Evolutionary conservation across 768 basidiomycete species (phyloP).

Genomic region (Sarcomyxa edulis): DNA sequence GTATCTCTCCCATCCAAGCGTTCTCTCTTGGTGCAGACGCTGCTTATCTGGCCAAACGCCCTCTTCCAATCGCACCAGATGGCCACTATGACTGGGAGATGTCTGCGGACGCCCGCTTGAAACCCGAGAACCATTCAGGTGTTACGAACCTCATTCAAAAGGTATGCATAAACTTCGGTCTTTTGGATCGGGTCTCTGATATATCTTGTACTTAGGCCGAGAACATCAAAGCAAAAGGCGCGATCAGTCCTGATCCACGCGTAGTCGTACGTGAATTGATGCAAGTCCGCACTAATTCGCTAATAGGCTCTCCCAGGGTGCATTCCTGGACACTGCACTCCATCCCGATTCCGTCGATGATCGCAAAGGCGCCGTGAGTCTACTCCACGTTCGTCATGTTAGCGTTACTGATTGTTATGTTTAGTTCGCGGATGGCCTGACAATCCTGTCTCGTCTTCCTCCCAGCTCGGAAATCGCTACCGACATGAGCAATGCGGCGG

Average conservation of each 20-base stretch:
- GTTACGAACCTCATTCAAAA: slow-evolving; percentile 25
- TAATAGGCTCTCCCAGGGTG: slow-evolving; percentile 14
- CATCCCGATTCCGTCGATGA: slow-evolving; percentile 38
- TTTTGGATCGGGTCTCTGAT: not conserved
- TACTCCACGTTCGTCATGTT: not conserved
- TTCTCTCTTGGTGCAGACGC: slow-evolving; percentile 25
- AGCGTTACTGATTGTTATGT: not conserved
- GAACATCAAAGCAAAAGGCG: slow-evolving; percentile 16
- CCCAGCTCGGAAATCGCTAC: slow-evolving; percentile 12
- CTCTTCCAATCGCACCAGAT: slow-evolving; percentile 34
- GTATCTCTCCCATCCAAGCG: slow-evolving; percentile 18
- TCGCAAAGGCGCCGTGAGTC: slow-evolving; percentile 26
- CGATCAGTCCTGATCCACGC: slow-evolving; percentile 15
- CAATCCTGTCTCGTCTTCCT: slow-evolving; percentile 20
- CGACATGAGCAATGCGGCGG: slow-evolving; percentile 15
- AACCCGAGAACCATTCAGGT: slow-evolving; percentile 25
- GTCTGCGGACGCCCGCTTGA: slow-evolving; percentile 18
- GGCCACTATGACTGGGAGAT: slow-evolving; percentile 42
- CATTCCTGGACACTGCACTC: slow-evolving; percentile 20
- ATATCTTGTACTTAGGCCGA: slow-evolving; percentile 9
- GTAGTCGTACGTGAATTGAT: slow-evolving; percentile 14
- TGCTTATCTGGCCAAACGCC: slow-evolving; percentile 27
- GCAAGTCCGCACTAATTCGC: not conserved
- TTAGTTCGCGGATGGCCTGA: slow-evolving; percentile 23
- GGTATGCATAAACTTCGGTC: slow-evolving; percentile 11